These are phyloP conservation scores for Magnusiomyces tetraspermus DNA, from an alignment of 1,139 yeast genomes.

Conservation along the genomic window DNA sequence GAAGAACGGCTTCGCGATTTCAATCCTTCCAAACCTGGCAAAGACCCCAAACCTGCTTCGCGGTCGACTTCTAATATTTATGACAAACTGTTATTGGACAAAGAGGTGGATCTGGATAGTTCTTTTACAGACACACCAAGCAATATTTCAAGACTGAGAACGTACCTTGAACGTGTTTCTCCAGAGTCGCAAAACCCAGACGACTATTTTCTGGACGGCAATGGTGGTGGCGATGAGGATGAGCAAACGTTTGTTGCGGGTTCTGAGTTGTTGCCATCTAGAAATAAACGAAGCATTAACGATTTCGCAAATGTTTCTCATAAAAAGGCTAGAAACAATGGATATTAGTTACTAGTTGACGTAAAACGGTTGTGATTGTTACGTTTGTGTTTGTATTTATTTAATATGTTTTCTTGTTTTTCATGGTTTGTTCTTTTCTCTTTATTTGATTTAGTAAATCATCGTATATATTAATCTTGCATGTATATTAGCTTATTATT, in stretches of 20 bases:
- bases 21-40: conserved; percentile 14
- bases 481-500: no score
- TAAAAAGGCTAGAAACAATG: background rate
- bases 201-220: conserved; percentile 6
- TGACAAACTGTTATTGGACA: conserved; percentile 25
- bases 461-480: no score
- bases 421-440: no score
- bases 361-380: background rate
- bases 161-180: conserved; percentile 10
- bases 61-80: conserved; percentile 5
- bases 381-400: no score
- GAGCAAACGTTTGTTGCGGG: conserved; percentile 1
- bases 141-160: conserved; percentile 7
- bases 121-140: conserved; percentile 7
- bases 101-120: background rate
- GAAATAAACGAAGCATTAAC: background rate
- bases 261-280: background rate
- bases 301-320: background rate
- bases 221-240: background rate
- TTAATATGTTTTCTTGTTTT: no score
- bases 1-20: conserved; percentile 17
- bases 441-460: no score
- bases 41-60: conserved; percentile 15
- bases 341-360: background rate
- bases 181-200: conserved; percentile 13